A percentile compares a stretch with the other conserved stretches of the same genome.
These are phyloP conservation scores for Deuterostichococcus epilithicus DNA, from an alignment of 139 green algal species.

Conservation along the genomic window DNA sequence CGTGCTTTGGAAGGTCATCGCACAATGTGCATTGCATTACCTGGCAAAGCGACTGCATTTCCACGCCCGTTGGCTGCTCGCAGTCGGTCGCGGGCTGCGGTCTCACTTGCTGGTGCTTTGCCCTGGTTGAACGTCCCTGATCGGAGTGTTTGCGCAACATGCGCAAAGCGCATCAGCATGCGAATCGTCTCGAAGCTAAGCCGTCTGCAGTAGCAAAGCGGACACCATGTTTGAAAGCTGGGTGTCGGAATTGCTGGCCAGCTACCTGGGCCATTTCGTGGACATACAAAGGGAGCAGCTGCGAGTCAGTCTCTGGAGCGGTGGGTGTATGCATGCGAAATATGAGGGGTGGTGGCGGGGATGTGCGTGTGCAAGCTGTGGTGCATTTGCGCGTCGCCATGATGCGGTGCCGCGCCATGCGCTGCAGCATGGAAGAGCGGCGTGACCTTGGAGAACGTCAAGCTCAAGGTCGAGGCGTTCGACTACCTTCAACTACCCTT, in stretches of 20 bases:
- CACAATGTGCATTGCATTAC: neutral
- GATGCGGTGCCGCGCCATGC: neutral
- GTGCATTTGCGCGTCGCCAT: neutral
- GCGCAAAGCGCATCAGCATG: neutral
- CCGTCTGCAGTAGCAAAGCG: neutral
- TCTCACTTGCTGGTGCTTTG: neutral
- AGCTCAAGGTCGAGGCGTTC: constrained; percentile 44
- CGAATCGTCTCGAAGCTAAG: neutral
- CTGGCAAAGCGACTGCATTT: neutral
- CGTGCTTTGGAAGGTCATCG: too few species aligned
- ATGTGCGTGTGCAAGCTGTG: neutral
- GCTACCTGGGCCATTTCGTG: constrained; percentile 49
- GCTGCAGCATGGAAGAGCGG: constrained; percentile 49
- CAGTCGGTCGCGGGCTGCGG: neutral
- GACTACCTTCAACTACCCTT: constrained; percentile 51
- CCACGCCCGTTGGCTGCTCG: neutral
- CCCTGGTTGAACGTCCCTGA: neutral
- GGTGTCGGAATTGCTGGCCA: constrained; percentile 35
- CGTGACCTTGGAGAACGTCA: constrained; percentile 44
- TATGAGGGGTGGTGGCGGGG: neutral
- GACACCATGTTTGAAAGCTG: constrained; percentile 50
- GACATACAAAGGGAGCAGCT: constrained; percentile 53
- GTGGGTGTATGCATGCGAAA: constrained; percentile 14
- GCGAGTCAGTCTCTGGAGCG: constrained; percentile 45
- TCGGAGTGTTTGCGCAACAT: neutral